Evolutionary conservation across 179 eudicot species (phyloP).

Genomic region (Beta macrorhiza): DNA sequence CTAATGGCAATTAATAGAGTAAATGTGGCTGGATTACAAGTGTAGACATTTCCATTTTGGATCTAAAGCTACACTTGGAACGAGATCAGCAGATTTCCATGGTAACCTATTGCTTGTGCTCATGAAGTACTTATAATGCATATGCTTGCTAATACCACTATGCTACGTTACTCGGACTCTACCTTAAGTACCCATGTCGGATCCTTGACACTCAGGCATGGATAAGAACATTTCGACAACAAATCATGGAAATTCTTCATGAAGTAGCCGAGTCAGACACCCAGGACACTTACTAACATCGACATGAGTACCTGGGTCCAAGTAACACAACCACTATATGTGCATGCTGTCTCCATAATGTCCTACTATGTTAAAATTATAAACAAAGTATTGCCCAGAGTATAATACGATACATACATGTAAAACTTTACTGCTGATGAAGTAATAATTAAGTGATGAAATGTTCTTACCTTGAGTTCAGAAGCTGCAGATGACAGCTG

Average conservation of each 20-base stretch:
- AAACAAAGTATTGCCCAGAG: background rate
- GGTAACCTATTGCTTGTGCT: background rate
- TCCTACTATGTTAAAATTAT: background rate
- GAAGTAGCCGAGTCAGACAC: too few relatives aligned
- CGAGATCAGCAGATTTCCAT: background rate
- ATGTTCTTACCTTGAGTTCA: slow-evolving; percentile 34
- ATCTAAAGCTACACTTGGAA: background rate
- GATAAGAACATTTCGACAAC: too few relatives aligned
- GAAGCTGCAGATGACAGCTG: slow-evolving; percentile 34
- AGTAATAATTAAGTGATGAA: slow-evolving; percentile 1
- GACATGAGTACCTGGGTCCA: too few relatives aligned
- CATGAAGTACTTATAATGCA: background rate
- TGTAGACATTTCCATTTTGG: background rate
- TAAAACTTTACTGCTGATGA: background rate
- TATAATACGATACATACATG: background rate
- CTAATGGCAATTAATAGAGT: background rate
- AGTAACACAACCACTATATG: background rate
- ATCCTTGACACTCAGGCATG: too few relatives aligned
- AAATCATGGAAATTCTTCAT: too few relatives aligned
- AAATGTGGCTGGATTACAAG: background rate
- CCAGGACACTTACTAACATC: too few relatives aligned
- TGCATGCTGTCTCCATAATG: background rate
- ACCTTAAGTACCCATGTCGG: too few relatives aligned
- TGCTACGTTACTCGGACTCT: background rate
- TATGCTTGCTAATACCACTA: background rate